phyloP scores from a whole-genome alignment of 2,329 filamentous ascomycete species.

The Hypoxylon sp. region DNA sequence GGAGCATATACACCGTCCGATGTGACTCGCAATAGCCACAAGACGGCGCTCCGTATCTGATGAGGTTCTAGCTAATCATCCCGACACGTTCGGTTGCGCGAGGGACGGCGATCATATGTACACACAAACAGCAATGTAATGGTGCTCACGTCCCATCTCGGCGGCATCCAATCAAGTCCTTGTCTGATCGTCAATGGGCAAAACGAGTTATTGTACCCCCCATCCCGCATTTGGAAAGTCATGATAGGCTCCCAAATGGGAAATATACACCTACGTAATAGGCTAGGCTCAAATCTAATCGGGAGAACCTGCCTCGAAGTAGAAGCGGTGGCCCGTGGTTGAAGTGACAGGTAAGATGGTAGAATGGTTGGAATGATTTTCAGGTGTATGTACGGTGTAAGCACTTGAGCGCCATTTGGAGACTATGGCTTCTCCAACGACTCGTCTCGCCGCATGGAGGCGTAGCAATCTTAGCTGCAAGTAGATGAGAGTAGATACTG shows the following conservation, averaged over 20 bases:
- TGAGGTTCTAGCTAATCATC: constrained; percentile 34
- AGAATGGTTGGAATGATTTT: neutral
- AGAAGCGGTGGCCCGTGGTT: constrained; percentile 16
- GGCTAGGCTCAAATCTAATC: constrained; percentile 40
- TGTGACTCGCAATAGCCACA: constrained; percentile 29
- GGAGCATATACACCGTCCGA: constrained; percentile 30
- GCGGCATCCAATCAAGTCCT: constrained; percentile 45
- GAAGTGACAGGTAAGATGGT: neutral
- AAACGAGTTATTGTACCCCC: constrained; percentile 28
- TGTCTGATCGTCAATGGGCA: constrained; percentile 30
- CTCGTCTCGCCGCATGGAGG: constrained; percentile 22
- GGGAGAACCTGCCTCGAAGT: constrained; percentile 35
- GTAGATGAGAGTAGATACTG: constrained; percentile 16
- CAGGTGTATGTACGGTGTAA: constrained; percentile 17
- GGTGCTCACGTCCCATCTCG: constrained; percentile 43
- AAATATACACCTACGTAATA: constrained; percentile 35
- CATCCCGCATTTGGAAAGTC: constrained; percentile 35
- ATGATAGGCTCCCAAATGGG: constrained; percentile 35
- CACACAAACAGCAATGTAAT: constrained; percentile 37
- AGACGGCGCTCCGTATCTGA: constrained; percentile 30
- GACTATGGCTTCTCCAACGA: constrained; percentile 30
- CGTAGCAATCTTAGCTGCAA: constrained; percentile 14
- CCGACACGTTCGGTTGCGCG: constrained; percentile 29
- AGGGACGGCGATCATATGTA: constrained; percentile 35
- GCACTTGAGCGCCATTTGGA: constrained; percentile 33